These are phyloP conservation scores for Rhodotorula glutinis DNA, from an alignment of 1,284 basidiomycete genomes.

Conservation along the genomic window DNA sequence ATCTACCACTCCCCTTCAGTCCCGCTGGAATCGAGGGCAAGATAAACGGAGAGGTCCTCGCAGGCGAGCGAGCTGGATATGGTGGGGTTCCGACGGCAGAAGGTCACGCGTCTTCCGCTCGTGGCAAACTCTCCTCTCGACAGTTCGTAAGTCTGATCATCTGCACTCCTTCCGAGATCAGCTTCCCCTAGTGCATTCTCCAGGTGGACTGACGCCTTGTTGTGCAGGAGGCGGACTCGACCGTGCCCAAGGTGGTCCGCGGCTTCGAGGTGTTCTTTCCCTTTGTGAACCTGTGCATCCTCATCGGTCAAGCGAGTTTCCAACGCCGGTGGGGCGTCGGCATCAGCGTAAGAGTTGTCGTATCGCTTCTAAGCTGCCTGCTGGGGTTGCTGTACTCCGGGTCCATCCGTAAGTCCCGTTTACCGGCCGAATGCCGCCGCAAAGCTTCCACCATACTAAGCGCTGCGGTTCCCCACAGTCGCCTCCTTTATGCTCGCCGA, in stretches of 20 bases:
- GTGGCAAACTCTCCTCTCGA: neutral
- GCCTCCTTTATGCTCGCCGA: constrained; percentile 25
- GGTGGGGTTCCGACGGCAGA: neutral
- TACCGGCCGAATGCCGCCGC: too few species aligned
- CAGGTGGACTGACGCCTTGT: neutral
- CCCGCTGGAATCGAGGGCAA: constrained; percentile 19
- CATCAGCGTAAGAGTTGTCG: constrained; percentile 9
- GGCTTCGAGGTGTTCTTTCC: neutral
- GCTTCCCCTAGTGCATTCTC: constrained; percentile 1
- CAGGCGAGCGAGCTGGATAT: neutral
- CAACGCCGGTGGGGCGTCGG: constrained; percentile 33
- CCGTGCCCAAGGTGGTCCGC: constrained; percentile 13
- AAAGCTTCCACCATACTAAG: too few species aligned
- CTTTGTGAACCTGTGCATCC: constrained; percentile 36
- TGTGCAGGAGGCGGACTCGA: neutral
- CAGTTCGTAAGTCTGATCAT: constrained; percentile 5
- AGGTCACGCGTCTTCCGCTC: neutral
- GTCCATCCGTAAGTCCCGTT: constrained; percentile 17
- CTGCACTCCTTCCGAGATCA: constrained; percentile 3
- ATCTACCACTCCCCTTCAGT: neutral
- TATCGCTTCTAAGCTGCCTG: constrained; percentile 21
- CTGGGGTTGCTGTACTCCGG: constrained; percentile 20
- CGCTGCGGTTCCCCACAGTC: constrained; percentile 3
- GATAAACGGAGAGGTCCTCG: constrained; percentile 4
- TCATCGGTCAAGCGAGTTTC: constrained; percentile 40